Evolutionary conservation across 1,139 yeast genomes (phyloP).

Genomic region (Pichia norvegensis): DNA sequence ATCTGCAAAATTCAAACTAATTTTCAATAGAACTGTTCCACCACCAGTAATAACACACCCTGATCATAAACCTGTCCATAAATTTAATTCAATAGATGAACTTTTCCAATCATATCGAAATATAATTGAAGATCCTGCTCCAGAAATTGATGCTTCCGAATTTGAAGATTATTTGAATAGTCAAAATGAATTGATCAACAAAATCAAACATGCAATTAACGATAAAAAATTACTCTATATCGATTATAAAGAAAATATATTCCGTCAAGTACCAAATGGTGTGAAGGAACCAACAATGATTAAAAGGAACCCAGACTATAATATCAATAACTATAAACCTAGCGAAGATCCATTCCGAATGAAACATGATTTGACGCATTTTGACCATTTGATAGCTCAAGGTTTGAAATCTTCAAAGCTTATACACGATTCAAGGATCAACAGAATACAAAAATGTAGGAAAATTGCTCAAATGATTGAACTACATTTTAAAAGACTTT

Average conservation of each 20-base stretch:
- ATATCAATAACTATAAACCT: conserved; percentile 30
- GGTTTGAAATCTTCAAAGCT: conserved; percentile 67
- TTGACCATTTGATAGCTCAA: conserved; percentile 70
- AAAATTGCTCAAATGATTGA: conserved; percentile 80
- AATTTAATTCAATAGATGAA: conserved; percentile 33
- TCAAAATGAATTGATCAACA: conserved; percentile 35
- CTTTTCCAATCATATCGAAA: conserved; percentile 43
- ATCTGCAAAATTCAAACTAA: conserved; percentile 27
- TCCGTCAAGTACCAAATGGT: conserved; percentile 27
- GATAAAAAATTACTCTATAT: conserved; percentile 40
- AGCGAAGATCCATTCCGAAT: conserved; percentile 34
- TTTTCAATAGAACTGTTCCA: conserved; percentile 44
- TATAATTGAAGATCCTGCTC: conserved; percentile 46
- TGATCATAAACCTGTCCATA: conserved; percentile 46
- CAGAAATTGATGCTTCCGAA: conserved; percentile 35
- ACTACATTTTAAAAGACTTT: conserved; percentile 73
- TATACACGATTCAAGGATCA: conserved; percentile 58
- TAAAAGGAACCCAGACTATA: conserved; percentile 25
- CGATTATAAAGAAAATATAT: conserved; percentile 32
- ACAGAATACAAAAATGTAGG: conserved; percentile 60
- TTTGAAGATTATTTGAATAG: conserved; percentile 41
- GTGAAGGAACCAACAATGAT: conserved; percentile 31
- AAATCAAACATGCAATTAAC: conserved; percentile 48
- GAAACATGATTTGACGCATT: conserved; percentile 46
- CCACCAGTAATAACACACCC: conserved; percentile 71